These are phyloP conservation scores for Tulasnella sp. DNA, from an alignment of 768 basidiomycete species.

Conservation along the genomic window DNA sequence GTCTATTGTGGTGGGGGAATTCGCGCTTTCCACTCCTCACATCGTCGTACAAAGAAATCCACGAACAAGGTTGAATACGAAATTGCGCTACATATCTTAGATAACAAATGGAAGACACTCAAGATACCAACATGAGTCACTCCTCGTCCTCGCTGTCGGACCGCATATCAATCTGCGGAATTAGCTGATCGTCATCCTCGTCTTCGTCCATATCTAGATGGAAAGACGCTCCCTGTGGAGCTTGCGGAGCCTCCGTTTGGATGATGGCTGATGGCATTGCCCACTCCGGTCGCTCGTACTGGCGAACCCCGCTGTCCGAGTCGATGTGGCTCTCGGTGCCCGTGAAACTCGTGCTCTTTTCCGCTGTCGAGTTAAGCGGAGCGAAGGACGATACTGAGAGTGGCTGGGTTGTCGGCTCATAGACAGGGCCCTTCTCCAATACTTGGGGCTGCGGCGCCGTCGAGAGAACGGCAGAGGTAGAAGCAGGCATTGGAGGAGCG, in stretches of 20 bases:
- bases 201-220: constrained; percentile 29
- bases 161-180: constrained; percentile 68
- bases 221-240: not conserved
- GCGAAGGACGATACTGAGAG: not conserved
- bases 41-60: not conserved
- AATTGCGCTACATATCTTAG: not conserved
- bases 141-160: constrained; percentile 64
- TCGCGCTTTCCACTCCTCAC: not conserved
- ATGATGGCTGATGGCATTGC: not conserved
- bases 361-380: not conserved
- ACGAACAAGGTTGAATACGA: not conserved
- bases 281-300: not conserved
- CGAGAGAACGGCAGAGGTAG: not conserved
- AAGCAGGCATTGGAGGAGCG: not conserved
- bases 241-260: not conserved
- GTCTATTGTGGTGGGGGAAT: not conserved
- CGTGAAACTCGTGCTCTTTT: no score
- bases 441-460: not conserved
- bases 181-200: constrained; percentile 49
- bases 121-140: not conserved
- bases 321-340: not conserved
- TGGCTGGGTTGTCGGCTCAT: not conserved
- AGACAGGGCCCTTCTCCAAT: no score
- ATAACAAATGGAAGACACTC: not conserved
- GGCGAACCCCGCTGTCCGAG: not conserved